Conservation (phyloP, 805 yeast genomes). For the Pichia cabralensis region DNA sequence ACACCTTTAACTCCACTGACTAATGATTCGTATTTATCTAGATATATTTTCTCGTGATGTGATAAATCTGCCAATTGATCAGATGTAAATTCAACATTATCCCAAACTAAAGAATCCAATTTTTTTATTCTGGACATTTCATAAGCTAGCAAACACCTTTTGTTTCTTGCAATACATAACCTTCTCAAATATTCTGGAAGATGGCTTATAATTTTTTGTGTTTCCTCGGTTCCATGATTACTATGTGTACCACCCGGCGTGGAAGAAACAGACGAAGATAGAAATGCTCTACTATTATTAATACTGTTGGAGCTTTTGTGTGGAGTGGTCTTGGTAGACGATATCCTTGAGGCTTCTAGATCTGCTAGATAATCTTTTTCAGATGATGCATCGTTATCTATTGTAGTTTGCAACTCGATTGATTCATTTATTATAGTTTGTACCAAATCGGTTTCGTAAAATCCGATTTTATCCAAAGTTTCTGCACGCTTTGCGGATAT, state of each 20-base stretch:
- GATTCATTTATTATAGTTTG: slow-evolving; percentile 65
- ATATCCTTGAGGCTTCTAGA: background rate
- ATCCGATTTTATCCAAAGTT: slow-evolving; percentile 53
- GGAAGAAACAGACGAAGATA: slow-evolving; percentile 5
- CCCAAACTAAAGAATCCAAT: slow-evolving; percentile 65
- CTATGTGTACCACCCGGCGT: background rate
- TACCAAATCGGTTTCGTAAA: slow-evolving; percentile 63
- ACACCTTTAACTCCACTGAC: slow-evolving; percentile 69
- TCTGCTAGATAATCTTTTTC: no score
- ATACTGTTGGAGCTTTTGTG: no score
- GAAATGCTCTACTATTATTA: slow-evolving; percentile 2
- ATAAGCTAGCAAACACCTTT: slow-evolving; percentile 81
- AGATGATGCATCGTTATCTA: no score
- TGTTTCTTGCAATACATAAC: slow-evolving; percentile 76
- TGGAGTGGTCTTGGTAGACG: slow-evolving; percentile 6
- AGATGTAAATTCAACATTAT: slow-evolving; percentile 40
- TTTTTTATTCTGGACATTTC: slow-evolving; percentile 61
- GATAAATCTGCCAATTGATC: slow-evolving; percentile 43
- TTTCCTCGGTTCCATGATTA: background rate
- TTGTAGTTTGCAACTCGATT: slow-evolving; percentile 47
- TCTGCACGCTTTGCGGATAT: slow-evolving; percentile 76
- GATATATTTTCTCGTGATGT: slow-evolving; percentile 73
- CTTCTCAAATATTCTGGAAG: slow-evolving; percentile 63
- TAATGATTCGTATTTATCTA: slow-evolving; percentile 58
- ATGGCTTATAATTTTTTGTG: slow-evolving; percentile 32